These are phyloP conservation scores for Posidonia australis DNA, from an alignment of 106 monocot species.

Conservation along the genomic window DNA sequence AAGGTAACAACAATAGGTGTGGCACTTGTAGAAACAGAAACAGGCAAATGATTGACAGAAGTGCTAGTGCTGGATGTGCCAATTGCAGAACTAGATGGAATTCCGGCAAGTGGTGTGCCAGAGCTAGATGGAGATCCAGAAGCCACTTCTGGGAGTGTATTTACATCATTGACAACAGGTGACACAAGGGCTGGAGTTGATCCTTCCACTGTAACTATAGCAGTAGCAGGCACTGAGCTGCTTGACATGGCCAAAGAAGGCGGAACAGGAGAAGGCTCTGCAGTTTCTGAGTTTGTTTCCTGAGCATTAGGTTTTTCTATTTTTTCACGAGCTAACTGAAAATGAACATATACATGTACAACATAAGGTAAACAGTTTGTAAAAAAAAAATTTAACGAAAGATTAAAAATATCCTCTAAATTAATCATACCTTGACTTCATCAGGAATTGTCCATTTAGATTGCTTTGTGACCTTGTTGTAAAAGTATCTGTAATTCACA, in stretches of 20 bases:
- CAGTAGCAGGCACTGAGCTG: slow-evolving; percentile 8
- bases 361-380: background rate
- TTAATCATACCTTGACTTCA: slow-evolving; percentile 66
- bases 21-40: slow-evolving; percentile 13
- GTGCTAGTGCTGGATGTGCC: slow-evolving; percentile 9
- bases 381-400: background rate
- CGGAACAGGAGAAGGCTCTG: slow-evolving; percentile 12
- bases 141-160: slow-evolving; percentile 9
- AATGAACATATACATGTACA: slow-evolving; percentile 3
- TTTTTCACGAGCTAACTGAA: slow-evolving; percentile 86
- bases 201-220: slow-evolving; percentile 9
- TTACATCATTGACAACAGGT: slow-evolving; percentile 19
- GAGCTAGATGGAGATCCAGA: slow-evolving; percentile 26
- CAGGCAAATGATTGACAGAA: slow-evolving; percentile 9
- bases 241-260: slow-evolving; percentile 8
- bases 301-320: slow-evolving; percentile 47
- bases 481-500: slow-evolving; percentile 67
- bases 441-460: slow-evolving; percentile 98
- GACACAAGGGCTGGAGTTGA: slow-evolving; percentile 22
- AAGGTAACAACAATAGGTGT: slow-evolving; percentile 1
- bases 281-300: slow-evolving; percentile 11
- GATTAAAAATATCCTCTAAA: background rate
- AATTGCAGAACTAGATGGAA: slow-evolving; percentile 11
- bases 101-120: slow-evolving; percentile 13
- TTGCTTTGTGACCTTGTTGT: slow-evolving; percentile 84